Base-by-base conservation (phyloP, 805 yeast species). In the Candida pseudofarinosa region DNA sequence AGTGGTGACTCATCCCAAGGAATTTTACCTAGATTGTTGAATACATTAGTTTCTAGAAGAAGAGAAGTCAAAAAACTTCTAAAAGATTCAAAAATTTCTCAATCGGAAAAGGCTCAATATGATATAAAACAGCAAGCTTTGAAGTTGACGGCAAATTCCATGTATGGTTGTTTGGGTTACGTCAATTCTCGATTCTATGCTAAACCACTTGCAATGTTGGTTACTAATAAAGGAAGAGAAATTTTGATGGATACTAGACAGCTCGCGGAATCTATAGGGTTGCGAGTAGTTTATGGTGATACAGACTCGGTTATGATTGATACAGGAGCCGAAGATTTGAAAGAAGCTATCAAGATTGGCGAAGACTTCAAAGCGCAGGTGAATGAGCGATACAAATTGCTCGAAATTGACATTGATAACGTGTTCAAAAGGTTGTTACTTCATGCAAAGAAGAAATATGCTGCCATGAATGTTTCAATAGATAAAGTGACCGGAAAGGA, bases 221-320 rank as follows among this genome's bases (percentile, higher is more conserved):
- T 89, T 44, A 93, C 99, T 2, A 85, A 82, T 54, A 88, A 90
- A 63, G 99, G 99, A 56, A 79, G 99, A 69, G 98, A 93, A 62
- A 88, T 90, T 60, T 76, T 93, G 56, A 85, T 83, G 83, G 91
- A 87, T 55, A 91, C 99, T 0, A 79, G 95, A 60, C 95, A 86
- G 55, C 71, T 93, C 47, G 99, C 98, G 0, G 98, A 91, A 61
- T 76, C 83, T 43, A 72, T 85, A 54, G 85, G 85, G 0, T 72
- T 93, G 45, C 73, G 88, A 42, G 98, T 95, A 38, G 88, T 93
- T 12, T 93, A 93, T 58, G 99, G 99, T 73, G 99, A 93, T 69
- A 93, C 99, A 0, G 99, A 93, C 71, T 93, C 99, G 30, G 97
- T 93, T 41, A 93, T 93, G 99, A 88, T 93, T 60, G 95, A 91